Conservation (phyloP, 352 stramenopile genomes). For the Phytopythium kandeliae region DNA sequence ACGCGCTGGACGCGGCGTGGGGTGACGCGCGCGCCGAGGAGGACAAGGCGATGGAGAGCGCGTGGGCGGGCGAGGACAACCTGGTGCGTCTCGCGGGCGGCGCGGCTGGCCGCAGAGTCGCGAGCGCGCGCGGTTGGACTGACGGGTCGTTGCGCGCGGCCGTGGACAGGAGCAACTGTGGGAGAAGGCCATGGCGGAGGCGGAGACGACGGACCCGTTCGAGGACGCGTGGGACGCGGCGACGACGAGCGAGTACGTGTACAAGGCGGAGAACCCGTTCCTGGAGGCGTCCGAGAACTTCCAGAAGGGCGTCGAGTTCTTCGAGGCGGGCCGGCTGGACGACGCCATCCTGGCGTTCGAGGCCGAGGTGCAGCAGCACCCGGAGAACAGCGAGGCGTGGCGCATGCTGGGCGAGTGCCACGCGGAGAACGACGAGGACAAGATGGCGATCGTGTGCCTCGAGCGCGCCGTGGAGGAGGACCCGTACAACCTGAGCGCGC, state of each 20-base stretch:
- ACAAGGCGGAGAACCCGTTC: conserved; percentile 76
- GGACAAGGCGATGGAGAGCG: conserved; percentile 52
- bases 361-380: conserved; percentile 90
- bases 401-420: conserved; percentile 93
- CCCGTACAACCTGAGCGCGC: conserved; percentile 92
- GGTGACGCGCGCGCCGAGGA: conserved; percentile 32
- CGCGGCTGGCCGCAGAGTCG: too few relatives aligned
- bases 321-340: conserved; percentile 87
- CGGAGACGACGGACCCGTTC: conserved; percentile 63
- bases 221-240: conserved; percentile 67
- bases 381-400: conserved; percentile 94
- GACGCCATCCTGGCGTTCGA: conserved; percentile 95
- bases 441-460: conserved; percentile 93
- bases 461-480: conserved; percentile 93
- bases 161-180: conserved; percentile 51
- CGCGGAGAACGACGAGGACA: conserved; percentile 96
- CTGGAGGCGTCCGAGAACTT: conserved; percentile 64
- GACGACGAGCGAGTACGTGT: conserved; percentile 56
- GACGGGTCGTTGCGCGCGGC: not conserved
- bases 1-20: conserved; percentile 43
- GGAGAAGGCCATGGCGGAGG: conserved; percentile 75
- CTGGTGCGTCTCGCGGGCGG: too few relatives aligned
- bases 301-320: conserved; percentile 72
- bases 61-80: conserved; percentile 48
- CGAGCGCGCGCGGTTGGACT: too few relatives aligned